These are phyloP conservation scores for Globisporangium radiosum DNA, from an alignment of 352 stramenopile species.

Conservation along the genomic window DNA sequence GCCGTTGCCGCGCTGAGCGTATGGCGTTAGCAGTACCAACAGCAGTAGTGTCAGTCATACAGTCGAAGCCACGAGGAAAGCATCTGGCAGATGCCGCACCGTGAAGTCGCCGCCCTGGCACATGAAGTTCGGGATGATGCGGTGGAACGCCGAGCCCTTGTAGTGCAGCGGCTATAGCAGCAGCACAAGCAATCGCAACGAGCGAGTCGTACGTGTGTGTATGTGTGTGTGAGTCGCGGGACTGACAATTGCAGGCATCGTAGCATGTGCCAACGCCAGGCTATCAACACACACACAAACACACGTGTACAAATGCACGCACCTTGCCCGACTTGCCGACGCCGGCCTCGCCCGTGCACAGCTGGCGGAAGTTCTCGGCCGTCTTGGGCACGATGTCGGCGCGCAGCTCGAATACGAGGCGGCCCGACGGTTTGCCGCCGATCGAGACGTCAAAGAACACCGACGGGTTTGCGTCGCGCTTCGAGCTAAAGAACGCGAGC, in stretches of 20 bases:
- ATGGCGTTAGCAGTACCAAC: constrained; percentile 18
- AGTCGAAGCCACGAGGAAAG: not conserved
- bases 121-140: constrained; percentile 93
- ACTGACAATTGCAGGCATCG: not conserved
- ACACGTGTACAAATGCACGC: not conserved
- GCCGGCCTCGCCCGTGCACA: constrained; percentile 97
- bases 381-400: constrained; percentile 96
- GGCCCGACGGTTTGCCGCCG: constrained; percentile 76
- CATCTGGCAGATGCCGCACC: constrained; percentile 29
- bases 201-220: not conserved
- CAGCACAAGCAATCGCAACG: not conserved
- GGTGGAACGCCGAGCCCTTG: constrained; percentile 90
- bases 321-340: constrained; percentile 66
- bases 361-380: constrained; percentile 96
- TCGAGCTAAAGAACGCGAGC: constrained; percentile 52
- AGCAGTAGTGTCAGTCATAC: not conserved
- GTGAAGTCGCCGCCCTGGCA: constrained; percentile 98
- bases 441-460: constrained; percentile 98
- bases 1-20: constrained; percentile 61
- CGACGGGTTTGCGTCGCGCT: constrained; percentile 68
- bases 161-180: constrained; percentile 55
- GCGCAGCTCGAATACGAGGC: constrained; percentile 90
- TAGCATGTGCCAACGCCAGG: too few species aligned
- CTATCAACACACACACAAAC: too few species aligned
- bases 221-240: not conserved